Evolutionary conservation across 192 early-diverging fungal genomes (phyloP).

Genomic region (Linnemannia zychae): DNA sequence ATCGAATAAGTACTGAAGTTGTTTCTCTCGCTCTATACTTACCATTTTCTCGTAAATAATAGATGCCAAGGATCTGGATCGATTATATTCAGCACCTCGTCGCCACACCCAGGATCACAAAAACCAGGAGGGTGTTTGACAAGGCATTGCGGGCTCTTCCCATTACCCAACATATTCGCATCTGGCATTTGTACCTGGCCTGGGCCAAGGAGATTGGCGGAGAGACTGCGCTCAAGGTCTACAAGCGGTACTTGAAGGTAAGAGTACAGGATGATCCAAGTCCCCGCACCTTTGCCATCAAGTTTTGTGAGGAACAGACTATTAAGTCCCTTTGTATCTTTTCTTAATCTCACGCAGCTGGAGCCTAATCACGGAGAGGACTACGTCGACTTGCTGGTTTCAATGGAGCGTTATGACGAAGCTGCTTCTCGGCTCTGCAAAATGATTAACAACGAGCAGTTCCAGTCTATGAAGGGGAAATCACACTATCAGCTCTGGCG

Average conservation of each 20-base stretch:
- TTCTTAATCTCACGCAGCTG: slow-evolving; percentile 57
- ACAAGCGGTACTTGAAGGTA: slow-evolving; percentile 85
- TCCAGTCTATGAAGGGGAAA: slow-evolving; percentile 75
- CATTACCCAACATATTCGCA: slow-evolving; percentile 90
- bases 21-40: no score
- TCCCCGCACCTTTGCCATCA: no score
- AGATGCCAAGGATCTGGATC: slow-evolving; percentile 95
- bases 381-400: slow-evolving; percentile 80
- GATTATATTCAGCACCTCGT: slow-evolving; percentile 79
- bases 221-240: slow-evolving; percentile 84
- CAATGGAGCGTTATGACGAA: slow-evolving; percentile 76
- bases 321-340: not conserved
- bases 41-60: not conserved
- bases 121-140: slow-evolving; percentile 90
- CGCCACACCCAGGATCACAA: slow-evolving; percentile 77
- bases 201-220: slow-evolving; percentile 87
- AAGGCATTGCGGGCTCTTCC: slow-evolving; percentile 90
- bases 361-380: slow-evolving; percentile 84
- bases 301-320: no score
- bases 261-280: not conserved
- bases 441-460: slow-evolving; percentile 82
- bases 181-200: slow-evolving; percentile 90
- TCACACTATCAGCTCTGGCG: slow-evolving; percentile 85
- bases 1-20: not conserved
- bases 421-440: slow-evolving; percentile 80